Percentiles rank a stretch among this genome's conserved stretches.
Conservation (phyloP, 176 grass and related monocot genomes). For the Areca catechu region DNA sequence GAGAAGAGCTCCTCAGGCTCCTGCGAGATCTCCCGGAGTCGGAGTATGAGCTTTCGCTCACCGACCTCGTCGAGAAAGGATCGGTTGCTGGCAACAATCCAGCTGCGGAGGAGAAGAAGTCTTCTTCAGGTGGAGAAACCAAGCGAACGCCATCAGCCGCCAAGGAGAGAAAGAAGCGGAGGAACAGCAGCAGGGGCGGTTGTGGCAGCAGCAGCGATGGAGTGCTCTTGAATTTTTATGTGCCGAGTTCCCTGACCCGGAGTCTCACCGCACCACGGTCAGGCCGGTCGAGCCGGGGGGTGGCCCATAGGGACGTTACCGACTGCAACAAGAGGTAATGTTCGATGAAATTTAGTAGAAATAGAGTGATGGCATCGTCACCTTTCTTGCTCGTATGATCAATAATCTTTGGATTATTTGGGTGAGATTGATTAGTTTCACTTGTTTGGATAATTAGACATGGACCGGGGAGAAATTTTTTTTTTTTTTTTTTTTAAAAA, state of each 20-base stretch:
- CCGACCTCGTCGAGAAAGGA: conserved; percentile 62
- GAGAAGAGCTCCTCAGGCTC: conserved; percentile 68
- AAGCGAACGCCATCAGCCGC: background rate
- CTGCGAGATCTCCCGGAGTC: conserved; percentile 65
- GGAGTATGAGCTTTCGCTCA: conserved; percentile 78
- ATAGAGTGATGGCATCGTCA: too few relatives aligned
- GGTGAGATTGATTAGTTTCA: too few relatives aligned
- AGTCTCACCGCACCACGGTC: conserved; percentile 60
- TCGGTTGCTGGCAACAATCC: background rate
- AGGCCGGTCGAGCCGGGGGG: conserved; percentile 13
- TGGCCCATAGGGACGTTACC: background rate
- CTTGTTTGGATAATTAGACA: too few relatives aligned
- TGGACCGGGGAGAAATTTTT: too few relatives aligned
- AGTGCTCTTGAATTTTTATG: conserved; percentile 83
- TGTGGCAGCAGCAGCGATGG: conserved; percentile 70
- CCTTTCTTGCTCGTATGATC: too few relatives aligned
- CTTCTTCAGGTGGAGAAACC: background rate
- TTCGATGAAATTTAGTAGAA: too few relatives aligned
- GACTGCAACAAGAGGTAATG: conserved; percentile 44
- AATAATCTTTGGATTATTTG: too few relatives aligned
- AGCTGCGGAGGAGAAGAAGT: background rate
- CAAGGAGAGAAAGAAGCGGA: conserved; percentile 24
- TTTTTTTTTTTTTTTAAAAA: too few relatives aligned
- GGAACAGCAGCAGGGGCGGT: conserved; percentile 25
- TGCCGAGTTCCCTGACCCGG: conserved; percentile 55